Percentiles rank a stretch among this genome's conserved stretches.
These are phyloP conservation scores for Endothia cerciana DNA, from an alignment of 2,329 filamentous ascomycete genomes.

Conservation along the genomic window DNA sequence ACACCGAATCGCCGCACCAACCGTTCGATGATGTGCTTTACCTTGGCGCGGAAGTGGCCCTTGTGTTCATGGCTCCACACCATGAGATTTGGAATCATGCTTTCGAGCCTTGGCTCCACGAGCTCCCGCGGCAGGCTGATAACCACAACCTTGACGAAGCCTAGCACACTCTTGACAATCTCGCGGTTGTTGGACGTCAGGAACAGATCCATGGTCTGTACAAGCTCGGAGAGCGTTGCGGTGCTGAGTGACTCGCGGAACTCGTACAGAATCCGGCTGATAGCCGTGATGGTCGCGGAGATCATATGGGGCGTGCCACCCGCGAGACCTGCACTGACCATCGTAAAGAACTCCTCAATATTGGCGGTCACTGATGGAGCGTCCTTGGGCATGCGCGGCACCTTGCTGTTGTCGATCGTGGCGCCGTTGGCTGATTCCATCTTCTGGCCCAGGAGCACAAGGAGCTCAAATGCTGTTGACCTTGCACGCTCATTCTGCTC, in stretches of 20 bases:
- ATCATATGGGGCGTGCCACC: conserved; percentile 96
- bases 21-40: conserved; percentile 96
- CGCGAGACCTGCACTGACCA: conserved; percentile 94
- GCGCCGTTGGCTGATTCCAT: conserved; percentile 70
- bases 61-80: conserved; percentile 99
- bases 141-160: conserved; percentile 95
- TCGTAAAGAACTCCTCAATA: conserved; percentile 95
- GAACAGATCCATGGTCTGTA: conserved; percentile 95
- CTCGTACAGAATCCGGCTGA: conserved; percentile 91
- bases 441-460: conserved; percentile 85
- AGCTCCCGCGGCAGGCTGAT: conserved; percentile 81
- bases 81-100: conserved; percentile 86
- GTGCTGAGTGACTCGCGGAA: conserved; percentile 74
- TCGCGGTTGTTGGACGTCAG: conserved; percentile 95
- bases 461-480: conserved; percentile 84
- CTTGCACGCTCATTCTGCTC: conserved; percentile 96
- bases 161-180: conserved; percentile 91
- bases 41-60: conserved; percentile 93
- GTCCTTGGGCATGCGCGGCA: conserved; percentile 83
- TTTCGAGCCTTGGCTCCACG: conserved; percentile 75
- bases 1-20: conserved; percentile 91
- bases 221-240: conserved; percentile 77
- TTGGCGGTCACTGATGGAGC: conserved; percentile 77
- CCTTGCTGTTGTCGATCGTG: conserved; percentile 81
- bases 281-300: conserved; percentile 91